A percentile compares a stretch with the other conserved stretches of the same genome.
Conservation (phyloP, 345 rosid species). For the Excoecaria agallocha region DNA sequence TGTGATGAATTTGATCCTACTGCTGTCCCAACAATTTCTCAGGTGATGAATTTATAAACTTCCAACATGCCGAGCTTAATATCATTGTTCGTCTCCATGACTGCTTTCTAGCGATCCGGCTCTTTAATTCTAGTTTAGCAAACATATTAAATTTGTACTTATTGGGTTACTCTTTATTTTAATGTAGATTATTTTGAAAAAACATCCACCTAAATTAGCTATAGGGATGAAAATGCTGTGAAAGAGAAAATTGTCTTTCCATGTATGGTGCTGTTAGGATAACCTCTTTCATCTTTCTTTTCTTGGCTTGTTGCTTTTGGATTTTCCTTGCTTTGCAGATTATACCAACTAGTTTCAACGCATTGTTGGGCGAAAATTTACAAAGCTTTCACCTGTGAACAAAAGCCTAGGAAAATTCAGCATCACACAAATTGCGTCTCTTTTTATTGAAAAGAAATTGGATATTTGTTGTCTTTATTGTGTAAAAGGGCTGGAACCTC, state of each 20-base stretch:
- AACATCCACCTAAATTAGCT: neutral
- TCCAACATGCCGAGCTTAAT: neutral
- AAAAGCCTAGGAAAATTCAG: neutral
- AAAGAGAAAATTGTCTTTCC: neutral
- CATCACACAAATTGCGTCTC: neutral
- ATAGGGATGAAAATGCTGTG: neutral
- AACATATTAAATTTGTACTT: no score
- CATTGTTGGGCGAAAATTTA: neutral
- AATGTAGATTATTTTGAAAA: neutral
- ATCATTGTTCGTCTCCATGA: neutral
- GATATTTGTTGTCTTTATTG: neutral
- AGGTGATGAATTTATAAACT: conserved; percentile 34
- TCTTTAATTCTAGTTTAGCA: neutral
- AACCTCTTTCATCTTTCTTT: neutral
- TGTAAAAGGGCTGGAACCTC: neutral
- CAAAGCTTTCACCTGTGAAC: neutral
- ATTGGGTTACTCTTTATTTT: neutral
- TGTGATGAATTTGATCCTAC: conserved; percentile 90
- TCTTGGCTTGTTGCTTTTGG: no score
- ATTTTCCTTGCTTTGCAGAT: neutral
- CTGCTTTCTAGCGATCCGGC: neutral
- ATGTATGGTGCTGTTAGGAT: neutral
- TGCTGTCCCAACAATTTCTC: conserved; percentile 66
- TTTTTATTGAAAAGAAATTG: neutral
- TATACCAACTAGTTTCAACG: neutral